Base-by-base conservation (phyloP, 768 basidiomycete genomes). In the Trametopsis cervina region DNA sequence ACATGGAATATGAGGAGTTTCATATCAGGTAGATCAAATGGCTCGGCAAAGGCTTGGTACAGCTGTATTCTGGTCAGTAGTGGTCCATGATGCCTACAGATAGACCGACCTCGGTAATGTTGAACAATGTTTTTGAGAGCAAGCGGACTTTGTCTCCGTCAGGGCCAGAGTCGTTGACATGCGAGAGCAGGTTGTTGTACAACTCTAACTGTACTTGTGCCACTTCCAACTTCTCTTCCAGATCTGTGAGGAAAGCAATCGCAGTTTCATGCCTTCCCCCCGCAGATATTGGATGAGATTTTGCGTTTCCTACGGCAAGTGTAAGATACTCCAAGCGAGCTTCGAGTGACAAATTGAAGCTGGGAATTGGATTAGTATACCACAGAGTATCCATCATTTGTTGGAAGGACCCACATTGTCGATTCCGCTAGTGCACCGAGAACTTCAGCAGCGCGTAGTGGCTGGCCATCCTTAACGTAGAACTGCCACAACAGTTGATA, bases 211-310 rank as follows among this genome's bases (percentile, higher is more conserved):
- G 96, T 7, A 98, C 91, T 66, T 95, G 88, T 4, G 93, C 89
- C 21, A 99, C 96, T 38, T 99, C 96, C 11, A 97, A 77, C 62
- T 93, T 92, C 66, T 99, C 96, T 69, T 97, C 94, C 17, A 96
- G 72, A 56, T 89, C 86, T 0, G 86, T 90, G n/a, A 95, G 76
- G 72, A 98, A 96, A 42, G 89, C 85, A 42, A 97, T 90, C n/a
- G 90, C 89, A 24, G 84, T 85, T 62, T 93, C 89, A 56, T 92
- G 86, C 49, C 79, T 74, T 9, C 86, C 85, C 24, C 80, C 76
- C 15, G 77, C 72, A 17, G 90, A 83, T 7, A 89, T 77, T 1
- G 89, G 86, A 61, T 94, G 90, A 13, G 95, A 95, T 66, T 97
- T 97, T 43, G 93, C 95, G 60, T 97, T 96, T 45, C 89, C 88